A percentile compares a stretch with the other conserved stretches of the same genome.
Conservation (phyloP, 2,329 filamentous ascomycete genomes). For the Colletotrichum orbiculare region DNA sequence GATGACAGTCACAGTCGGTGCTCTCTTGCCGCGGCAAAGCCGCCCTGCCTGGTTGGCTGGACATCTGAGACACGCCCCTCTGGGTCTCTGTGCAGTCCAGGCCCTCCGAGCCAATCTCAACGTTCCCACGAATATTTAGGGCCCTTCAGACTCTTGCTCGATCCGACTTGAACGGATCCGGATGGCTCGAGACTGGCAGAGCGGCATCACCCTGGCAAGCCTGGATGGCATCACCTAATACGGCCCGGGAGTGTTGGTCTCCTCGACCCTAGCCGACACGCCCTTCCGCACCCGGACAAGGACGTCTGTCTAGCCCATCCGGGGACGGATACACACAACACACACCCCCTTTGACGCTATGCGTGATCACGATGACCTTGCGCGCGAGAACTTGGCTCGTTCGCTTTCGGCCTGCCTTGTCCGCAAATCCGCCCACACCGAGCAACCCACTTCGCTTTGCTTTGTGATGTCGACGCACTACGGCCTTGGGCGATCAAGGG, state of each 20-base stretch:
- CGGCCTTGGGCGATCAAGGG: not conserved
- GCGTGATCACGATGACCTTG: slow-evolving; percentile 7
- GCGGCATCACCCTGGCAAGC: too few relatives aligned
- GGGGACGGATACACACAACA: not conserved
- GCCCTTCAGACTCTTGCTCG: not conserved
- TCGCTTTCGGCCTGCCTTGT: slow-evolving; percentile 1
- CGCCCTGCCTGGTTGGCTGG: slow-evolving; percentile 13
- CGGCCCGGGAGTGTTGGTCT: slow-evolving; percentile 15
- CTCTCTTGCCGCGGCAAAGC: not conserved
- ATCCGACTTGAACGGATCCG: slow-evolving; percentile 23
- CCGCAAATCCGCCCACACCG: not conserved
- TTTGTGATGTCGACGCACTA: slow-evolving; percentile 9
- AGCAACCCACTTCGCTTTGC: not conserved
- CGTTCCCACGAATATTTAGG: slow-evolving; percentile 6
- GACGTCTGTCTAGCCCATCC: slow-evolving; percentile 16
- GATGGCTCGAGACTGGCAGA: not conserved
- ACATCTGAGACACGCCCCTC: slow-evolving; percentile 11
- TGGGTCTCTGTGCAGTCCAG: not conserved
- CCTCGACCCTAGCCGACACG: not conserved
- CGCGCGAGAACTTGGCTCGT: slow-evolving; percentile 5
- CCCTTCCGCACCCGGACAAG: slow-evolving; percentile 21
- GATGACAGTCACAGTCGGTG: slow-evolving; percentile 2
- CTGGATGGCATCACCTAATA: not conserved
- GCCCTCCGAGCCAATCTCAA: slow-evolving; percentile 10
- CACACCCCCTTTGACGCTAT: not conserved